Conservation (phyloP, 192 early-diverging fungal species). For the Backusella mclennaniae region DNA sequence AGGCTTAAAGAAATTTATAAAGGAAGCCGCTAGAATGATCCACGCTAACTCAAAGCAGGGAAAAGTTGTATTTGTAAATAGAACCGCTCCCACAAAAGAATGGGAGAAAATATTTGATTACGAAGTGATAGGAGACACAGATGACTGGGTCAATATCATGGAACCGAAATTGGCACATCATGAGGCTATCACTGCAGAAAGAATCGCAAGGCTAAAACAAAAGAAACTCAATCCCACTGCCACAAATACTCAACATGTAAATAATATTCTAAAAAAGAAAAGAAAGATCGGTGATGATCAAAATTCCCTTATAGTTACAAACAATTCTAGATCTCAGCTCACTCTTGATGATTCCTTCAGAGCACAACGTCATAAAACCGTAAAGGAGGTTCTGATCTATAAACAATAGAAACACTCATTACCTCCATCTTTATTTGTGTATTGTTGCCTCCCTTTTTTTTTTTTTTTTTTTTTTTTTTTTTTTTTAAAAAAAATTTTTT, state of each 20-base stretch:
- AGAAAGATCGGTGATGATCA: neutral
- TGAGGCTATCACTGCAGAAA: constrained; percentile 13
- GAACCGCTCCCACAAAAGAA: constrained; percentile 61
- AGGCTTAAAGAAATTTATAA: constrained; percentile 75
- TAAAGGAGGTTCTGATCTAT: neutral
- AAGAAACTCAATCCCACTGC: neutral
- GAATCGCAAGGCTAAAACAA: neutral
- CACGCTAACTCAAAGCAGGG: constrained; percentile 51
- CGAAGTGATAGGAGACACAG: constrained; percentile 66
- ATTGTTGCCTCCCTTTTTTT: neutral
- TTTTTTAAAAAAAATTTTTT: too few species aligned
- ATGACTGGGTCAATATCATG: constrained; percentile 54
- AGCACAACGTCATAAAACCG: neutral
- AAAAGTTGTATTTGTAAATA: constrained; percentile 76
- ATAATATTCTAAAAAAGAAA: constrained; percentile 5
- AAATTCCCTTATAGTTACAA: neutral
- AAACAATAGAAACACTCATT: neutral
- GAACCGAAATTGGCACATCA: constrained; percentile 13
- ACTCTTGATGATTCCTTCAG: neutral
- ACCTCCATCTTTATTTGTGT: neutral
- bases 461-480: too few species aligned
- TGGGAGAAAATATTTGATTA: constrained; percentile 84
- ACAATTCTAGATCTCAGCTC: neutral
- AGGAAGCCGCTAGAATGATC: constrained; percentile 61
- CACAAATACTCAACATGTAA: neutral